phyloP scores from a whole-genome alignment of 495 filamentous ascomycete species.

The Mycothermus thermophilus region DNA sequence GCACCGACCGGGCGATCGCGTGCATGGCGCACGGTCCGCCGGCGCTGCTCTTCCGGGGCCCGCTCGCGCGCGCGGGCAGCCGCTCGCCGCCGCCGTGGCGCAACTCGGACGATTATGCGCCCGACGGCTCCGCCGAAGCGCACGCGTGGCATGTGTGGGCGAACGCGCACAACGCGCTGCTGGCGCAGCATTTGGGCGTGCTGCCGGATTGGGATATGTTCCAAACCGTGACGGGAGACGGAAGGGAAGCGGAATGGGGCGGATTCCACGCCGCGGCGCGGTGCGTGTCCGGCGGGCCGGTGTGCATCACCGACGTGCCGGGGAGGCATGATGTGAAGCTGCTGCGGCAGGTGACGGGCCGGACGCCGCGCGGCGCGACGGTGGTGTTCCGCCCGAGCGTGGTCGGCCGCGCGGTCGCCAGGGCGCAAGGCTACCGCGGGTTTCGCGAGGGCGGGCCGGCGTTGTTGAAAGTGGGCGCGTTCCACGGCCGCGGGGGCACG shows the following conservation, averaged over 20 bases:
- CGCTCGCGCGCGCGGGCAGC: no score
- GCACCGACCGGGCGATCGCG: no score
- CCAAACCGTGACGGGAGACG: slow-evolving; percentile 51
- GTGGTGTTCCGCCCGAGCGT: slow-evolving; percentile 64
- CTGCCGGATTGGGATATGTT: slow-evolving; percentile 98
- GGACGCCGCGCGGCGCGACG: slow-evolving; percentile 51
- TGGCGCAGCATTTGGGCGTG: slow-evolving; percentile 47
- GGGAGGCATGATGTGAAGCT: slow-evolving; percentile 62
- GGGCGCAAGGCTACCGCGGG: slow-evolving; percentile 63
- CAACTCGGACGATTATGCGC: slow-evolving; percentile 93
- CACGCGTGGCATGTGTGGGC: slow-evolving; percentile 92
- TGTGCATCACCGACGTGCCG: slow-evolving; percentile 85
- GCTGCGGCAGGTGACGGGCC: slow-evolving; percentile 60
- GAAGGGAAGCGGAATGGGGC: slow-evolving; percentile 36
- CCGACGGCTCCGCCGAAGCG: slow-evolving; percentile 53
- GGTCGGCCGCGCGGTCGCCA: slow-evolving; percentile 52
- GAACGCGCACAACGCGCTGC: slow-evolving; percentile 81
- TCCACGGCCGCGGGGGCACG: slow-evolving; percentile 41
- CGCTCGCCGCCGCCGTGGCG: no score
- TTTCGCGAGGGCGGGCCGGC: slow-evolving; percentile 17
- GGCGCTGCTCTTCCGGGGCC: no score
- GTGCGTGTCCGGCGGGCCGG: slow-evolving; percentile 78
- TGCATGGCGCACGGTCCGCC: slow-evolving; percentile 86
- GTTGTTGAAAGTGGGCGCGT: slow-evolving; percentile 68
- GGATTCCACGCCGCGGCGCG: slow-evolving; percentile 80